Evolutionary conservation across 805 yeast species (phyloP).

Genomic region (Starmerella tilneyi): DNA sequence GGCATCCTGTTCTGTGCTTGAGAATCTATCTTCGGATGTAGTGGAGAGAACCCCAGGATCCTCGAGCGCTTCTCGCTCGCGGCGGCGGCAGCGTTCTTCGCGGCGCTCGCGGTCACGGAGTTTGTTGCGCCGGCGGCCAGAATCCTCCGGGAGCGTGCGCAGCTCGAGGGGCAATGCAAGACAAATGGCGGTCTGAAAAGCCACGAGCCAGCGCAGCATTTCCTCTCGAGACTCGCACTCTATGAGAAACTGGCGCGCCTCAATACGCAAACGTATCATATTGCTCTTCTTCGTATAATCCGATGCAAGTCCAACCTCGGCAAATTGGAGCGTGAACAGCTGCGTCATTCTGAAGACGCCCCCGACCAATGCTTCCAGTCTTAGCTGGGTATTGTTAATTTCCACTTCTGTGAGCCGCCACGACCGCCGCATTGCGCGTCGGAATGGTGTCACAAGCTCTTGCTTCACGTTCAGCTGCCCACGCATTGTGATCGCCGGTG

Average conservation of each 20-base stretch:
- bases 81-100: conserved; percentile 5
- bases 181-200: conserved; percentile 63
- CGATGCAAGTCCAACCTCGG: conserved; percentile 70
- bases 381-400: conserved; percentile 76
- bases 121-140: conserved; percentile 16
- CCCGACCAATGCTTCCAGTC: conserved; percentile 40
- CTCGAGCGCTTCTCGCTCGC: neutral
- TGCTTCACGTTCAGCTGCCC: conserved; percentile 52
- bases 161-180: conserved; percentile 64
- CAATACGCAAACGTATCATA: conserved; percentile 53
- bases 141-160: conserved; percentile 60
- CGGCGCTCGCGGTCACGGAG: conserved; percentile 19
- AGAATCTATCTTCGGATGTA: too few relatives aligned
- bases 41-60: neutral
- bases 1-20: neutral
- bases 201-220: conserved; percentile 69
- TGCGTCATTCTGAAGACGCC: conserved; percentile 27
- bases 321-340: conserved; percentile 67
- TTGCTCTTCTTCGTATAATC: conserved; percentile 58
- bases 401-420: conserved; percentile 67
- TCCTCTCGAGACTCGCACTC: conserved; percentile 53
- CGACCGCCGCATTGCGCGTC: conserved; percentile 49
- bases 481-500: conserved; percentile 53
- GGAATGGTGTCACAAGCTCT: conserved; percentile 74
- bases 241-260: conserved; percentile 69